Evolutionary conservation across 768 basidiomycete genomes (phyloP), one percentile per base, ranked within the genome.

Genomic region (Hemileccinum rubropunctum): DNA sequence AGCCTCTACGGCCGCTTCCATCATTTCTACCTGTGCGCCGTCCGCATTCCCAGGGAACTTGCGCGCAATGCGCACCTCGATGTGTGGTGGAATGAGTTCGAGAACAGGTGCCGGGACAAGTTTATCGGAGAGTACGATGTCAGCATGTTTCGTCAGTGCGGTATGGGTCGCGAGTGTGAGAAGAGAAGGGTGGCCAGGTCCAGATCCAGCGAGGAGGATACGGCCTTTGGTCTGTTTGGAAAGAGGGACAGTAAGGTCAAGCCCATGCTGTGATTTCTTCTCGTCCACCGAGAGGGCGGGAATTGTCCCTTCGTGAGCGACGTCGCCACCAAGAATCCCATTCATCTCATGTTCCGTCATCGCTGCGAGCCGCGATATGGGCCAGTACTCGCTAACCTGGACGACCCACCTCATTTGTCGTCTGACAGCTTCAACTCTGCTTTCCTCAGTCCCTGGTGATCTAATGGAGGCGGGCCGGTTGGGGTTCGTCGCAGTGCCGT

Each of bases 21-120:
- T 95, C 78, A 98, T 83, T 70, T 98, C 97, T 33, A 76, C 80
- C 66, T 99, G 97, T 2, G 95, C 93, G 13, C 87, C 86, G 42
- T 99, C 95, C 2, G 93, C 91, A 63, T 98, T 98, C 0, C 97
- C 97, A 0, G 97, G 97, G 71, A 95, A 98, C 63, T 99, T 99
- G 57, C 87, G 86, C 15, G 97, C 97, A 59, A 98, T 97, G 42
- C 85, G 84, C 8, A 98, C 77, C 48, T 85, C 78, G 0, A 86
- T 79, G 23, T 73, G 69, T 6, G 75, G 66, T 0, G 95, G 95
- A 45, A 98, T 90, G 23, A 98, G 75, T 0, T 79, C 83, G 17
- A 99, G 82, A 9, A 99, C 88, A 8, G 86, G 83, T 13, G 86
- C 78, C 0, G 95, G 95, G 2, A 98, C 95, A 26, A 99, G 87